These are phyloP conservation scores for Pilasporangium apinafurcum DNA, from an alignment of 352 stramenopile species.

Conservation along the genomic window DNA sequence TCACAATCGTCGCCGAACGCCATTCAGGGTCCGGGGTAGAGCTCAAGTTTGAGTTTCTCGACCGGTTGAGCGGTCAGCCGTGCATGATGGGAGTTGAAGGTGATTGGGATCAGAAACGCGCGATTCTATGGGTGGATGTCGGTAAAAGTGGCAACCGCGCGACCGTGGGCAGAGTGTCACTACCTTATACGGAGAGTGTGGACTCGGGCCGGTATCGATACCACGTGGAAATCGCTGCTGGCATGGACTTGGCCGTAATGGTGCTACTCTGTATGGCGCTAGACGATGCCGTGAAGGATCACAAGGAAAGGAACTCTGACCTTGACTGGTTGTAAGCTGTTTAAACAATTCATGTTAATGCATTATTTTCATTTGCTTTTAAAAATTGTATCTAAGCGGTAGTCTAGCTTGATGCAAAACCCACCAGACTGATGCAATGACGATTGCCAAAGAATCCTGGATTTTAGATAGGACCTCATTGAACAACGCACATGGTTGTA, in stretches of 20 bases:
- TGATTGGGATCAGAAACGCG: background rate
- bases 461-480: no score
- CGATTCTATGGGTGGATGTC: background rate
- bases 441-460: no score
- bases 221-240: background rate
- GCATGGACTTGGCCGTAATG: background rate
- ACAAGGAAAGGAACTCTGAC: background rate
- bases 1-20: background rate
- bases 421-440: no score
- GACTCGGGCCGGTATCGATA: background rate
- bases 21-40: background rate
- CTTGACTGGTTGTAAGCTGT: no score
- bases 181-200: background rate
- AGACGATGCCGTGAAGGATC: background rate
- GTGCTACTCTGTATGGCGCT: conserved; percentile 1
- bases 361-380: no score
- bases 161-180: background rate
- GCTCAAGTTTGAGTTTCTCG: background rate
- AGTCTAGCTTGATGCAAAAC: no score
- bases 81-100: background rate
- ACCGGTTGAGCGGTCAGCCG: background rate
- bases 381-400: no score
- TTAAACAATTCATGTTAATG: no score
- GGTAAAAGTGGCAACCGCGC: background rate
- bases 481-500: no score